Conservation (phyloP, 2,329 filamentous ascomycete species). For the Ophiostoma perfectum region DNA sequence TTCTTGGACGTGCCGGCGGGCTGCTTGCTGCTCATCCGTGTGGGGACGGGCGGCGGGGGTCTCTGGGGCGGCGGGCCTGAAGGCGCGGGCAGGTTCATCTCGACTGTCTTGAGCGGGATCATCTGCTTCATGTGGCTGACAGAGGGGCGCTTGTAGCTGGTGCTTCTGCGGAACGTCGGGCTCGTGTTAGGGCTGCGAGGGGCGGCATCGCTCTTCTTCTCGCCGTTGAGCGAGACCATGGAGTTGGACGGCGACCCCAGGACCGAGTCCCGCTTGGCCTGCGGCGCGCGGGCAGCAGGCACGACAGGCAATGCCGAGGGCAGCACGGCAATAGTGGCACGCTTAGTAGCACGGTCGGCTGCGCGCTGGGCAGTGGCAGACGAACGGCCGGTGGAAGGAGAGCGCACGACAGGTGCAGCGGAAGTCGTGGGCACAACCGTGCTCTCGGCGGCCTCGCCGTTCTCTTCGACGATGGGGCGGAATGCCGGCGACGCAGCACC, state of each 20-base stretch:
- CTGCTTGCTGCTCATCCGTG: neutral
- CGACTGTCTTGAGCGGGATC: constrained; percentile 14
- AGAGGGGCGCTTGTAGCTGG: constrained; percentile 7
- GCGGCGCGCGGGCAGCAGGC: neutral
- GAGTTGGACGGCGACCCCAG: neutral
- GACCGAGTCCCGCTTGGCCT: constrained; percentile 3
- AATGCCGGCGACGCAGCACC: constrained; percentile 32
- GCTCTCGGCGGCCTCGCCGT: constrained; percentile 30
- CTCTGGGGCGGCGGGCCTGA: constrained; percentile 3
- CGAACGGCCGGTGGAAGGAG: neutral
- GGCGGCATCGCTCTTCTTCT: neutral
- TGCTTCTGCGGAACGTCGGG: neutral
- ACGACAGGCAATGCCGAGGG: neutral
- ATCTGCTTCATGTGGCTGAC: constrained; percentile 14
- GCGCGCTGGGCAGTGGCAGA: constrained; percentile 2
- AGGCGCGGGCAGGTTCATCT: neutral
- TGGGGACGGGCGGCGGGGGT: neutral
- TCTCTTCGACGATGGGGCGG: constrained; percentile 32
- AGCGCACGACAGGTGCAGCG: neutral
- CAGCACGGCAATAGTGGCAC: neutral
- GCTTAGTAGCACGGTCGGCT: neutral
- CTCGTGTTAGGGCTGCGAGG: neutral
- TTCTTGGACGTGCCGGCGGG: neutral
- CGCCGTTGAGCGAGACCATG: neutral
- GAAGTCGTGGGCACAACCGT: constrained; percentile 5